Conservation (phyloP, 2,329 filamentous ascomycete species). For the Aureobasidium sp. region DNA sequence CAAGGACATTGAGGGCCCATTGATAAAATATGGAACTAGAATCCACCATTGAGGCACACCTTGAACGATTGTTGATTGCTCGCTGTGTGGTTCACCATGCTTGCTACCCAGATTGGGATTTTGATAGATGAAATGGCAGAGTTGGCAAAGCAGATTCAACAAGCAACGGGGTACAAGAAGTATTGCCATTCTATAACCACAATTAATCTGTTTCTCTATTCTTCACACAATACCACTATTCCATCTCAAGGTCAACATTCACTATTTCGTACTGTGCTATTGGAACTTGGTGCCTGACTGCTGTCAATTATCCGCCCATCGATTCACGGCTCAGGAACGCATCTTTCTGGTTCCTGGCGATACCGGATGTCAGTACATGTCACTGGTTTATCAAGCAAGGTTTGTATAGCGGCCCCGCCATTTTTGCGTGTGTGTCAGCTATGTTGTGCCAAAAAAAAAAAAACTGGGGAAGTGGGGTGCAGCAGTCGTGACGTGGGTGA, state of each 20-base stretch:
- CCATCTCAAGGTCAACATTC: background rate
- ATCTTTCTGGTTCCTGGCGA: background rate
- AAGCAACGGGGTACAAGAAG: background rate
- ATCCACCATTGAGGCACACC: background rate
- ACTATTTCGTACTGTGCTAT: background rate
- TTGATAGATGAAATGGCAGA: background rate
- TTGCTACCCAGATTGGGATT: background rate
- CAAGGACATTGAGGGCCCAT: background rate
- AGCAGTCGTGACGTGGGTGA: background rate
- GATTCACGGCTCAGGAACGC: background rate
- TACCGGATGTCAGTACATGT: background rate
- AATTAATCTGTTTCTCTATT: background rate
- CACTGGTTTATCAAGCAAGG: background rate
- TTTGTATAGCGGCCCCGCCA: slow-evolving; percentile 5
- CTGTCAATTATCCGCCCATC: background rate
- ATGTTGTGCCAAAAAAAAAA: background rate
- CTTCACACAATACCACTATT: background rate
- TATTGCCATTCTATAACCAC: background rate
- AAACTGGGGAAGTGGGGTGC: slow-evolving; percentile 4
- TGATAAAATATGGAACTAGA: background rate
- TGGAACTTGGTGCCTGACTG: background rate
- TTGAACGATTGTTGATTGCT: background rate
- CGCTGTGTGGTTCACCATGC: background rate
- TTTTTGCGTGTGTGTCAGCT: background rate
- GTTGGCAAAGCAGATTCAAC: background rate